Percentiles rank a stretch among this genome's conserved stretches.
Evolutionary conservation across 306 rosid species (phyloP).

Genomic region (Inga leiocalycina): DNA sequence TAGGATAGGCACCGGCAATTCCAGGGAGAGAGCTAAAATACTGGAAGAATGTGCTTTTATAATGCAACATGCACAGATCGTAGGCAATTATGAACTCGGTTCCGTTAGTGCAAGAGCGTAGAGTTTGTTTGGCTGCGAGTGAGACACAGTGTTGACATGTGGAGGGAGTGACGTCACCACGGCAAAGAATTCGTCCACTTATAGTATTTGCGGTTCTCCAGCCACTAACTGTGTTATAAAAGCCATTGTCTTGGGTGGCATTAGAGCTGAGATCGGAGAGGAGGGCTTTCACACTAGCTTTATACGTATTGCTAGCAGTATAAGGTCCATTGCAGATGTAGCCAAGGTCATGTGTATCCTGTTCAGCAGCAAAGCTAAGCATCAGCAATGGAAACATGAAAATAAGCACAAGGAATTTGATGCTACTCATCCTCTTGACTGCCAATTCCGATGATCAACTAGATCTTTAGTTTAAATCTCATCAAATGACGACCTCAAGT

Average conservation of each 20-base stretch:
- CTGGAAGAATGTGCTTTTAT: not conserved
- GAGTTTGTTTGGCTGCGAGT: not conserved
- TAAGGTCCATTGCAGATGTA: too few species aligned
- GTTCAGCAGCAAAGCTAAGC: not conserved
- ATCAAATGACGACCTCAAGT: not conserved
- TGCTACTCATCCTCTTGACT: not conserved
- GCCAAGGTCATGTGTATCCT: too few species aligned
- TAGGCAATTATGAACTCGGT: not conserved
- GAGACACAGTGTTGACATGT: constrained; percentile 2
- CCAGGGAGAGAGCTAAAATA: not conserved
- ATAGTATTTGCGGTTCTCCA: not conserved
- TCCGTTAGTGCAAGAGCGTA: not conserved
- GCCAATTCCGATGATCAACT: not conserved
- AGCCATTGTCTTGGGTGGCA: not conserved
- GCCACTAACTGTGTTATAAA: not conserved
- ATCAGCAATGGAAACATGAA: not conserved
- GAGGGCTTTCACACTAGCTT: constrained; percentile 21
- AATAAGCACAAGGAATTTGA: not conserved
- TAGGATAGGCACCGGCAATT: too few species aligned
- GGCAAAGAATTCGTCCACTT: constrained; percentile 21
- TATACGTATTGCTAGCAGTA: not conserved
- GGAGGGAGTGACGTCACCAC: constrained; percentile 2
- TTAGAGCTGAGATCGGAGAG: constrained; percentile 15
- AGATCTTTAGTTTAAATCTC: not conserved
- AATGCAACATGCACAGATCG: constrained; percentile 1